Percentiles rank a stretch among this genome's conserved stretches.
Evolutionary conservation across 1,139 yeast genomes (phyloP).

Genomic region (Taphrina wiesneri): DNA sequence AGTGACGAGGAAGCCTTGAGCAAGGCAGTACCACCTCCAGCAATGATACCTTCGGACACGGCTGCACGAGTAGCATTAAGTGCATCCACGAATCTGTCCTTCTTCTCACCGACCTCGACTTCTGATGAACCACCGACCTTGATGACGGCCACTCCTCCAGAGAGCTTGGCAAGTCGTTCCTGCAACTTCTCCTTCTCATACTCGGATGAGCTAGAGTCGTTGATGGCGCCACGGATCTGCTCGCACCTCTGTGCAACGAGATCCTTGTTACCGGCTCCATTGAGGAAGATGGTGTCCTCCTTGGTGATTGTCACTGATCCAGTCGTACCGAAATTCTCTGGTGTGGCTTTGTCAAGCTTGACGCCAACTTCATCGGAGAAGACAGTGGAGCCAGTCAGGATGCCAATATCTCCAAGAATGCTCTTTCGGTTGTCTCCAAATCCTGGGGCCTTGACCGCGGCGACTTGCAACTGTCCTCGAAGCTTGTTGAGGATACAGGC

Average conservation of each 20-base stretch:
- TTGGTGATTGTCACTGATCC: conserved; percentile 93
- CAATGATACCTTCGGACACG: conserved; percentile 97
- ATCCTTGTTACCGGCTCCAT: conserved; percentile 94
- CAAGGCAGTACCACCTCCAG: conserved; percentile 99
- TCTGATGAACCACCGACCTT: conserved; percentile 98
- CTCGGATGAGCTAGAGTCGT: conserved; percentile 73
- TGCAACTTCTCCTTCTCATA: conserved; percentile 97
- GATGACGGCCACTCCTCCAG: conserved; percentile 99
- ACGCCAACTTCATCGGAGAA: conserved; percentile 97
- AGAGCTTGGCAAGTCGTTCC: conserved; percentile 96
- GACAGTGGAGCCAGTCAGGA: conserved; percentile 95
- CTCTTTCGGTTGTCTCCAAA: conserved; percentile 99
- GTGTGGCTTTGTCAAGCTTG: conserved; percentile 94
- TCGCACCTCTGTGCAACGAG: conserved; percentile 88
- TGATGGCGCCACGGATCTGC: conserved; percentile 84
- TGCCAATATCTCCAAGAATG: conserved; percentile 95
- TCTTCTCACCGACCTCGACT: conserved; percentile 99
- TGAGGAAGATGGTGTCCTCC: conserved; percentile 93
- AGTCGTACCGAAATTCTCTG: conserved; percentile 88
- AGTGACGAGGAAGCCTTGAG: conserved; percentile 87
- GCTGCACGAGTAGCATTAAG: conserved; percentile 99
- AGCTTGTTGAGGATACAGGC: conserved; percentile 98
- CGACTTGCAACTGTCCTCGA: conserved; percentile 98
- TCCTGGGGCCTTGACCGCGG: conserved; percentile 99
- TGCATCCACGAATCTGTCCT: conserved; percentile 99